Conservation (phyloP, 2,329 filamentous ascomycete species). For the Penicillium psychrosexuale region DNA sequence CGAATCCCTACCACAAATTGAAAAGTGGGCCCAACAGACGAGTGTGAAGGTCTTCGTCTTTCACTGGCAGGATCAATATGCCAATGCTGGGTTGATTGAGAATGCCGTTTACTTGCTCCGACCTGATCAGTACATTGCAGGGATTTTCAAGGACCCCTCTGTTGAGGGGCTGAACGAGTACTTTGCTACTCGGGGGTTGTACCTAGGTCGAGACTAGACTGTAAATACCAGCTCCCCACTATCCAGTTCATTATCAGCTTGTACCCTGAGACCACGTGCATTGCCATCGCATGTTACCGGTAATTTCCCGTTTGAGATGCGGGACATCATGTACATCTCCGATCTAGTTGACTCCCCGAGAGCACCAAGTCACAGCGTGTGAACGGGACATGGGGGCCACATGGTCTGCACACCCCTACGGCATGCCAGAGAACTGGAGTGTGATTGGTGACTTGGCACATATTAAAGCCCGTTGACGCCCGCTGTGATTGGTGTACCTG, state of each 20-base stretch:
- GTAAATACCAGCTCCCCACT: neutral
- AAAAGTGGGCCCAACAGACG: conserved; percentile 25
- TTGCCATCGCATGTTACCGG: neutral
- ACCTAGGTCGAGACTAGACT: neutral
- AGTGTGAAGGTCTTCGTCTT: conserved; percentile 22
- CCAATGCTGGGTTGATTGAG: conserved; percentile 19
- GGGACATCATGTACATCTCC: neutral
- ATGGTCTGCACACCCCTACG: neutral
- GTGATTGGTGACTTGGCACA: conserved; percentile 8
- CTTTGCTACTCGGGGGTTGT: conserved; percentile 13
- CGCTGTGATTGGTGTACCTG: conserved; percentile 7
- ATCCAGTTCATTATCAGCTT: neutral
- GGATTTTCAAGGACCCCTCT: conserved; percentile 16
- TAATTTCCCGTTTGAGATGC: neutral
- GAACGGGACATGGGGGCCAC: neutral
- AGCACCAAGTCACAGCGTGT: neutral
- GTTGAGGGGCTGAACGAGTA: conserved; percentile 25
- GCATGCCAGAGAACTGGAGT: neutral
- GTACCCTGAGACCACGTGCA: neutral
- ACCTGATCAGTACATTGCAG: conserved; percentile 33
- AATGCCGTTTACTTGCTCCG: conserved; percentile 31
- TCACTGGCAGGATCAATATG: conserved; percentile 25
- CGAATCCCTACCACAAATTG: conserved; percentile 8
- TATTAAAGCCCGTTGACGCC: neutral
- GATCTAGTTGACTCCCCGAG: neutral